Percentiles rank a stretch among this genome's conserved stretches.
Evolutionary conservation across 2,329 filamentous ascomycete genomes (phyloP).

Genomic region (Aspergillus ustus): DNA sequence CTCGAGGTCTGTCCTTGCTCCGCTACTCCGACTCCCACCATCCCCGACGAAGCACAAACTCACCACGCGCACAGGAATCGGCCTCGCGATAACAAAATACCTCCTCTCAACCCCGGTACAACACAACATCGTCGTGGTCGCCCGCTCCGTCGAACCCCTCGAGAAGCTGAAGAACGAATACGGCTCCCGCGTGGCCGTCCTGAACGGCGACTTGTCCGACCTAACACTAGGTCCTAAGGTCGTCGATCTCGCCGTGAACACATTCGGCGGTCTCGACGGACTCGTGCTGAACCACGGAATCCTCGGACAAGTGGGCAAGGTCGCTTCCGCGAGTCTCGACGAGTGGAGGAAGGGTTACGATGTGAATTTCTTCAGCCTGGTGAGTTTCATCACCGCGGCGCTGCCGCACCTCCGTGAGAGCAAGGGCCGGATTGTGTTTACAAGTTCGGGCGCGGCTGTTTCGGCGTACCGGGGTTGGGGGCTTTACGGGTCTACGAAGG

Average conservation of each 20-base stretch:
- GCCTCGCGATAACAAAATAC: conserved; percentile 63
- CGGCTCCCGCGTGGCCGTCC: conserved; percentile 58
- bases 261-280: conserved; percentile 76
- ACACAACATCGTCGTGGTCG: conserved; percentile 63
- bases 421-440: conserved; percentile 43
- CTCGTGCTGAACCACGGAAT: conserved; percentile 88
- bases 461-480: conserved; percentile 41
- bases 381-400: conserved; percentile 64
- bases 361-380: conserved; percentile 82
- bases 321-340: conserved; percentile 69
- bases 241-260: conserved; percentile 66
- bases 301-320: conserved; percentile 72
- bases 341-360: conserved; percentile 80
- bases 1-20: conserved; percentile 53
- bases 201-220: conserved; percentile 63
- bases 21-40: not conserved
- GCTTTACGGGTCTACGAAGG: conserved; percentile 43
- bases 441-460: conserved; percentile 40
- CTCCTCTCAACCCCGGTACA: conserved; percentile 56
- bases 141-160: conserved; percentile 60
- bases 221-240: conserved; percentile 61
- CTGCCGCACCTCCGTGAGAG: conserved; percentile 38
- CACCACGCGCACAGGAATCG: conserved; percentile 55
- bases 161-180: conserved; percentile 59
- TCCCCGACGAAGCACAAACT: not conserved